Conservation (phyloP, 352 stramenopile genomes). For the Phytophthora litchii region DNA sequence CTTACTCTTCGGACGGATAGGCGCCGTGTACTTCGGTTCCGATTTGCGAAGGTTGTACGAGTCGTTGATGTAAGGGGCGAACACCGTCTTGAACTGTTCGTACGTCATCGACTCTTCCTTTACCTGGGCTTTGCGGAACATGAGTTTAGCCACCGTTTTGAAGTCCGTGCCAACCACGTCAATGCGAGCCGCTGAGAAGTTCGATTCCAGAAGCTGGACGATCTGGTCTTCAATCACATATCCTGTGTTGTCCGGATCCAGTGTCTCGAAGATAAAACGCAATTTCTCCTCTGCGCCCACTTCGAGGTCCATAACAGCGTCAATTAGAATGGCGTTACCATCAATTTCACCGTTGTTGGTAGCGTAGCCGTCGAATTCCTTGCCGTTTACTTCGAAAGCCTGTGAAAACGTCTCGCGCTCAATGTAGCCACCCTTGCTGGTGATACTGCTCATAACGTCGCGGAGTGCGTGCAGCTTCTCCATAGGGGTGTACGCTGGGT, state of each 20-base stretch:
- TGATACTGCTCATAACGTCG: conserved; percentile 77
- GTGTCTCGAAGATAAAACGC: conserved; percentile 85
- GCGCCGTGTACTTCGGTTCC: conserved; percentile 35
- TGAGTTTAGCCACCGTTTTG: conserved; percentile 58
- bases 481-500: conserved; percentile 50
- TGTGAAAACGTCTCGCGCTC: conserved; percentile 80
- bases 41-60: conserved; percentile 60
- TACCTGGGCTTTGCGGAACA: conserved; percentile 75
- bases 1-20: conserved; percentile 51
- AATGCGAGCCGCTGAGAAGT: conserved; percentile 77
- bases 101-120: conserved; percentile 71
- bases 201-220: conserved; percentile 65
- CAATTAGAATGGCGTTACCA: conserved; percentile 79
- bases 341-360: conserved; percentile 62
- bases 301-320: conserved; percentile 81
- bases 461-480: conserved; percentile 70
- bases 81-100: conserved; percentile 72
- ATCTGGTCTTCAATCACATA: conserved; percentile 70
- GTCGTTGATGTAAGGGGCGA: conserved; percentile 66
- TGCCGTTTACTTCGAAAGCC: conserved; percentile 64
- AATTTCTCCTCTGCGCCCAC: conserved; percentile 79
- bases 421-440: conserved; percentile 66
- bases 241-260: conserved; percentile 60
- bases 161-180: conserved; percentile 79
- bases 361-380: conserved; percentile 66